A percentile compares a stretch with the other conserved stretches of the same genome.
These are phyloP conservation scores for Colletotrichum tropicale DNA, from an alignment of 2,329 filamentous ascomycete genomes.

Conservation along the genomic window DNA sequence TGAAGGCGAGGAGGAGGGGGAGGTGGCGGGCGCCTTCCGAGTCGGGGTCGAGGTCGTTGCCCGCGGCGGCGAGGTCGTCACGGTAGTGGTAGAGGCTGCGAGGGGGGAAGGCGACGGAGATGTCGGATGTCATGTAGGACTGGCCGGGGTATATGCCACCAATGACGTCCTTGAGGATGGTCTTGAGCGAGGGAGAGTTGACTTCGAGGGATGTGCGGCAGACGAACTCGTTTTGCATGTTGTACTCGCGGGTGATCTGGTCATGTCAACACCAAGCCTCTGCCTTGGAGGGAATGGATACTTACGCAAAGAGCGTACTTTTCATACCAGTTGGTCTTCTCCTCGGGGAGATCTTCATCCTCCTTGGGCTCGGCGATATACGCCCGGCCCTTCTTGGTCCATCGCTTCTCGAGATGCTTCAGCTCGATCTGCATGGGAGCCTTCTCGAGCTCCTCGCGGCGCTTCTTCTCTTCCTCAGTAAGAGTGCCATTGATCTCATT, in stretches of 20 bases:
- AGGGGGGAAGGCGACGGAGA: conserved; percentile 26
- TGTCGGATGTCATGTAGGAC: conserved; percentile 25
- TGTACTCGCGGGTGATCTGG: conserved; percentile 23
- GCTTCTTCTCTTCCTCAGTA: conserved; percentile 24
- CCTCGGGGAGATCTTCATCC: conserved; percentile 28
- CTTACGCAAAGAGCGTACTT: conserved; percentile 31
- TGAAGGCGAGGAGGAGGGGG: conserved; percentile 46
- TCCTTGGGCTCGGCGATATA: conserved; percentile 33
- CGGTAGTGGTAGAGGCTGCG: conserved; percentile 31
- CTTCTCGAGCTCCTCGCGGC: conserved; percentile 27
- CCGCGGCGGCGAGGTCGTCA: conserved; percentile 25
- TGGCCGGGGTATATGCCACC: conserved; percentile 27
- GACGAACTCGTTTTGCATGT: conserved; percentile 19
- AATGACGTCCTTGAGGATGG: conserved; percentile 25
- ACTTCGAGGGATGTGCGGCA: conserved; percentile 21
- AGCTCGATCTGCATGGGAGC: conserved; percentile 31
- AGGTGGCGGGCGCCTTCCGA: conserved; percentile 28
- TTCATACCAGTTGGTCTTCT: conserved; percentile 32
- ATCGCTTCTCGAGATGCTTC: conserved; percentile 36
- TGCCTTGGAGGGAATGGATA: not conserved
- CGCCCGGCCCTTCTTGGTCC: conserved; percentile 28
- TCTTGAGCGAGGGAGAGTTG: conserved; percentile 27
- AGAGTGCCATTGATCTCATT: conserved; percentile 15
- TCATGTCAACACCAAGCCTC: not conserved
- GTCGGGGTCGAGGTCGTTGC: conserved; percentile 23